phyloP scores from a whole-genome alignment of 208 protist species.

The Acanthamoeba rhysodes region DNA sequence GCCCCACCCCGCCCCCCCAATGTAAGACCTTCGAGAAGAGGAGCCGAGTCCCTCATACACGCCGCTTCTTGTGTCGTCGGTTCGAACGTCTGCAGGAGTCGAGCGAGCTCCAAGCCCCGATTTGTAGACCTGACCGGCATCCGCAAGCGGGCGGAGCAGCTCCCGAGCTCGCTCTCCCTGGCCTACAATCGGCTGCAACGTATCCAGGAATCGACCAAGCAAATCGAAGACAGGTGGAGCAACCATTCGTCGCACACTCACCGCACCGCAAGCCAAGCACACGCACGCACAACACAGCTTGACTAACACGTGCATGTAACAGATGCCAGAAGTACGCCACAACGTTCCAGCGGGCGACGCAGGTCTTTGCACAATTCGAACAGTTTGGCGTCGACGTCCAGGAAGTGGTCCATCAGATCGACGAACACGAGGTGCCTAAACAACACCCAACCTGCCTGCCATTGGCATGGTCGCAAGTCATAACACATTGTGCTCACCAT shows the following conservation, averaged over 20 bases:
- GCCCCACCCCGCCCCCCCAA: too few species aligned
- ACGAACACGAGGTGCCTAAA: conserved; percentile 6
- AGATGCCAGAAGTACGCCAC: conserved; percentile 46
- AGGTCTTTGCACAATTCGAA: not conserved
- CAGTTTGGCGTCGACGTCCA: not conserved
- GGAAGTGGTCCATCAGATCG: not conserved
- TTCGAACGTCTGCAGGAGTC: not conserved
- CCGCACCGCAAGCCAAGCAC: too few species aligned
- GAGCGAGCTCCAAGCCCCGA: not conserved
- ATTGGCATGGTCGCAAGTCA: not conserved
- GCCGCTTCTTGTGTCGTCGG: not conserved
- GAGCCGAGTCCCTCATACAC: too few species aligned
- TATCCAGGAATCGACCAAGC: not conserved
- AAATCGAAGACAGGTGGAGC: conserved; percentile 14
- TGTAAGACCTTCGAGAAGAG: not conserved
- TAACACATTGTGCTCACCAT: not conserved
- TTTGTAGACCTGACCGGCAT: not conserved
- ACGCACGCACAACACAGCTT: too few species aligned
- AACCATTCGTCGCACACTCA: not conserved
- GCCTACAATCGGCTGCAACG: not conserved
- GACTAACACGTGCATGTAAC: not conserved
- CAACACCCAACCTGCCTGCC: too few species aligned
- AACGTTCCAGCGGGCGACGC: not conserved
- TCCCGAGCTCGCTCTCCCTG: conserved; percentile 29
- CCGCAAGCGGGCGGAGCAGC: conserved; percentile 60